Evolutionary conservation across 192 early-diverging fungal species (phyloP).

Genomic region (Mortierella antarctica): DNA sequence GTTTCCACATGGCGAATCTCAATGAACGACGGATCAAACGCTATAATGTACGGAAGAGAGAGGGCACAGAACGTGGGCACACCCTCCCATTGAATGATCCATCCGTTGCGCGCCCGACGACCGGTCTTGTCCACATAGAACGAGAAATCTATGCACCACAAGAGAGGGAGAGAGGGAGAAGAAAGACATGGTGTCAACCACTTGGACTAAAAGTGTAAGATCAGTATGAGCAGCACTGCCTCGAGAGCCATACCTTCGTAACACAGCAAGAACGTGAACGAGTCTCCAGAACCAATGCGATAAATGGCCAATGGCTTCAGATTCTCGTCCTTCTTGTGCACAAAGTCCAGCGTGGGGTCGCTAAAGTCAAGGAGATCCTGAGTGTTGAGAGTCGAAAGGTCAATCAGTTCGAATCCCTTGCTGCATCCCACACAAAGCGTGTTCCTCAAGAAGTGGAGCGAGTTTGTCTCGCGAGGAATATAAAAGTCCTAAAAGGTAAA

Average conservation of each 20-base stretch:
- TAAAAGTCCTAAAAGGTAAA: constrained; percentile 80
- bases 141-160: constrained; percentile 74
- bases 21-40: constrained; percentile 91
- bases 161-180: not conserved
- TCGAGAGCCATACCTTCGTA: constrained; percentile 77
- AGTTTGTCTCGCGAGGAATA: constrained; percentile 89
- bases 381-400: constrained; percentile 84
- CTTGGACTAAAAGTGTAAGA: not conserved
- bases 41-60: constrained; percentile 86
- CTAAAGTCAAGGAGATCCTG: constrained; percentile 88
- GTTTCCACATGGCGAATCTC: constrained; percentile 89
- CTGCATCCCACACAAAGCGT: constrained; percentile 90
- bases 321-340: constrained; percentile 77
- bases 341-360: constrained; percentile 83
- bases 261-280: constrained; percentile 79
- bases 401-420: constrained; percentile 95
- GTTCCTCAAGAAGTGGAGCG: constrained; percentile 86
- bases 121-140: constrained; percentile 95
- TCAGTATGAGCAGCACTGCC: not conserved
- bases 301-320: constrained; percentile 87
- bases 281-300: constrained; percentile 75
- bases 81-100: constrained; percentile 91
- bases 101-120: constrained; percentile 74
- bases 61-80: constrained; percentile 86
- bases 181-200: constrained; percentile 4